A percentile compares a stretch with the other conserved stretches of the same genome.
Evolutionary conservation across 2,329 filamentous ascomycete genomes (phyloP).

Genomic region (Pseudopyricularia javanii): DNA sequence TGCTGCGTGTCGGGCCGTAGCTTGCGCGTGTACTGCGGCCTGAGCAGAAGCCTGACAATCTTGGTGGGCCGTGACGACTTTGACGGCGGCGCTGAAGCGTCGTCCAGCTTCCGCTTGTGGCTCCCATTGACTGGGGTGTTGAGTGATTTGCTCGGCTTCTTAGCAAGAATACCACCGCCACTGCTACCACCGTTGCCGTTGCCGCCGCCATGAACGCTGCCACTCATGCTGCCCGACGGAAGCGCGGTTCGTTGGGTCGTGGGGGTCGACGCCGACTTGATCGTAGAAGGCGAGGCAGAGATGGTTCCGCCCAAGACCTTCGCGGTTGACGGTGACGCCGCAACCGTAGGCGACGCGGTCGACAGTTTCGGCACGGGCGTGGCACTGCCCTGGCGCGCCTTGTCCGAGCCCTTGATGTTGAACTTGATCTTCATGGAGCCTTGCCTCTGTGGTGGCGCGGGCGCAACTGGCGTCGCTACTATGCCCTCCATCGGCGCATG

Average conservation of each 20-base stretch:
- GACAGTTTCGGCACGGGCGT: neutral
- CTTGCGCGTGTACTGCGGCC: neutral
- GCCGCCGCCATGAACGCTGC: too few species aligned
- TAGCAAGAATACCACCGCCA: neutral
- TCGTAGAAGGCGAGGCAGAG: neutral
- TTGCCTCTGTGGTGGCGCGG: conserved; percentile 6
- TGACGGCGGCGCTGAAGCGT: conserved; percentile 6
- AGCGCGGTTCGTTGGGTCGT: neutral
- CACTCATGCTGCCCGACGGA: neutral
- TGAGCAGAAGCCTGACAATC: conserved; percentile 7
- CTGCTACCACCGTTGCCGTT: too few species aligned
- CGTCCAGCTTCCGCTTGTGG: conserved; percentile 18
- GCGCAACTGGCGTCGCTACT: neutral
- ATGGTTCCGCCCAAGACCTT: neutral
- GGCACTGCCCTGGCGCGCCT: neutral
- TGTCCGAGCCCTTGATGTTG: conserved; percentile 4
- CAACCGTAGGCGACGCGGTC: neutral
- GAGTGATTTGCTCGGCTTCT: neutral
- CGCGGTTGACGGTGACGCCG: conserved; percentile 9
- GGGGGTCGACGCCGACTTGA: conserved; percentile 3
- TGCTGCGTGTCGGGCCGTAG: conserved; percentile 5
- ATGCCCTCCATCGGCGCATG: neutral
- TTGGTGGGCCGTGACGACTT: conserved; percentile 13
- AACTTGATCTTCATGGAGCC: conserved; percentile 10
- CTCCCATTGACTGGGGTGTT: conserved; percentile 5